These are phyloP conservation scores for Pichia ethanolica DNA, from an alignment of 805 yeast species.

Conservation along the genomic window DNA sequence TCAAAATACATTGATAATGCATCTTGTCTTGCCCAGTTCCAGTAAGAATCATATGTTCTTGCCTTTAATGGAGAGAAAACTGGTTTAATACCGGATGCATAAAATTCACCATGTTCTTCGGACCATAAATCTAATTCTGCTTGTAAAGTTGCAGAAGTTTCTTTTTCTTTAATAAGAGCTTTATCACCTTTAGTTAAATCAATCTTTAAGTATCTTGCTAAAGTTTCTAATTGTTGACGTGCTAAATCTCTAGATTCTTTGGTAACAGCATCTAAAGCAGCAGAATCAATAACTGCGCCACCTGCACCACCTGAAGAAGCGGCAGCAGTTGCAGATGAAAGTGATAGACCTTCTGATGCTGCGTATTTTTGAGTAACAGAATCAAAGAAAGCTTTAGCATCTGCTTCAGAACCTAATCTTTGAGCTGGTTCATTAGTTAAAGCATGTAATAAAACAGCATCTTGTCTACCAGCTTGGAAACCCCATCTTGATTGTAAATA, in stretches of 20 bases:
- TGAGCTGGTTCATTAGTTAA: conserved; percentile 85
- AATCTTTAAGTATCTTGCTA: conserved; percentile 90
- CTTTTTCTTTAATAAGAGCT: conserved; percentile 74
- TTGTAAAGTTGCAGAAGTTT: conserved; percentile 76
- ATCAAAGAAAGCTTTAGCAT: conserved; percentile 88
- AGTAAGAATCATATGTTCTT: conserved; percentile 91
- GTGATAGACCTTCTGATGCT: conserved; percentile 66
- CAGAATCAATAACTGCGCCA: conserved; percentile 87
- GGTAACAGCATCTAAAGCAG: conserved; percentile 81
- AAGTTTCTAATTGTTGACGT: conserved; percentile 78
- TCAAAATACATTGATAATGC: conserved; percentile 89
- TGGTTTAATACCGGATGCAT: conserved; percentile 86
- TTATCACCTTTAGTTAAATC: conserved; percentile 90
- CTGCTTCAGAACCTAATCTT: conserved; percentile 80
- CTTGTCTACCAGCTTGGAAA: conserved; percentile 89
- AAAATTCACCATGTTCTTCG: conserved; percentile 86
- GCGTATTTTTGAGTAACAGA: conserved; percentile 80
- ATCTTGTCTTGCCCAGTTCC: conserved; percentile 99
- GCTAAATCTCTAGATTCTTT: conserved; percentile 66
- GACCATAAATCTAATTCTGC: conserved; percentile 87
- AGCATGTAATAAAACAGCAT: conserved; percentile 75
- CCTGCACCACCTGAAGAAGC: conserved; percentile 53
- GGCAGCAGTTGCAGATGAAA: conserved; percentile 58
- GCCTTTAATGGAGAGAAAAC: conserved; percentile 89
- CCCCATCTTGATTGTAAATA: conserved; percentile 92